Evolutionary conservation across 768 basidiomycete species (phyloP), one percentile per base, ranked within the genome.

Genomic region (Boletus subparvulus): DNA sequence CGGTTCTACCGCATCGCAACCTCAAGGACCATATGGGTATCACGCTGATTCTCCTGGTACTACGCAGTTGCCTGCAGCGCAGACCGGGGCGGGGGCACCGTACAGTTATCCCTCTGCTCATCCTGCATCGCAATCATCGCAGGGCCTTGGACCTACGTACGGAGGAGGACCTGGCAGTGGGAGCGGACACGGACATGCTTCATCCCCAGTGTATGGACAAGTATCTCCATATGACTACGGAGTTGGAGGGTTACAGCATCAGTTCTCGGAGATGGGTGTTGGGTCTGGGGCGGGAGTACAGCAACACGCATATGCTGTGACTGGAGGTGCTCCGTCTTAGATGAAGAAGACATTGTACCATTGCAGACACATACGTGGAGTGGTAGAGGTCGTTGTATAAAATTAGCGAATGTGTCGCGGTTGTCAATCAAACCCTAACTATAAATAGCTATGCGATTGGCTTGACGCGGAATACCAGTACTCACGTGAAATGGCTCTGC

Each of bases 401-500:
- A 40, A 39, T 16, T 42, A 32, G 16, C 19, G 41, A 24, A 37
- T 33, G 39, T 46, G 21, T 28, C 28, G 7, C 28, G 21, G 21
- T 30, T 45, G 2, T 47, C 35, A 9, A 28, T 44, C 32, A 65
- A 62, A 65, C 63, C 66, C 55, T 66, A 68, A 68, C 63, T 60
- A 45, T 54, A 59, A 51, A 21, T 40, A 40, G 47, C 43, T 6
- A 47, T 43, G 7, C n/a, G 12, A 55, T 21, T 61, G 17, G 6
- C 13, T 53, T 26, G 16, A 17, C 43, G 24, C 49, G 32, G 10
- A 5, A 32, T 11, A 11, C 32, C 30, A 26, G 19, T 32, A 14
- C 6, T 47, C 32, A 35, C 45, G 52, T 26, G 58, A 28, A 30
- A 92, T 93, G 92, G 87, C 90, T 35, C 79, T 94, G 33, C 91